These are phyloP conservation scores for Apophysomyces variabilis DNA, from an alignment of 371 early-diverging fungal species.

Conservation along the genomic window DNA sequence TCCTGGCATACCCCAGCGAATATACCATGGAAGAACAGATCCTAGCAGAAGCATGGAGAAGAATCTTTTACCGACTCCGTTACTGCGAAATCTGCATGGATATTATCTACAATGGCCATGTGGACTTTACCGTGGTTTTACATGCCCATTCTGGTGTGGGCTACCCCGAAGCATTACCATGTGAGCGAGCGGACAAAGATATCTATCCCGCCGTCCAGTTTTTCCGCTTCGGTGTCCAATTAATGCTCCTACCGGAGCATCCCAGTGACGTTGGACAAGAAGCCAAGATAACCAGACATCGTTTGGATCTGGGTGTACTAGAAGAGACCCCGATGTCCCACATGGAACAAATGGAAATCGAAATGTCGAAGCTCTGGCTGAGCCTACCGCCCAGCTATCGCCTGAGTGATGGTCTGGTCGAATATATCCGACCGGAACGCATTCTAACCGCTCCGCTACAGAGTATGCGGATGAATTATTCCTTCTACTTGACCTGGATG, in stretches of 20 bases:
- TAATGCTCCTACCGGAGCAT: not conserved
- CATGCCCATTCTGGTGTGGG: conserved; percentile 41
- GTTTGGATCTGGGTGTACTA: conserved; percentile 30
- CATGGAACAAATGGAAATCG: conserved; percentile 36
- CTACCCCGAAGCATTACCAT: conserved; percentile 30
- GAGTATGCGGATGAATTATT: conserved; percentile 33
- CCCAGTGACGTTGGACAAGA: not conserved
- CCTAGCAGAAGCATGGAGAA: conserved; percentile 47
- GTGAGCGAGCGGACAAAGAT: conserved; percentile 20
- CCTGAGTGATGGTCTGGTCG: conserved; percentile 35
- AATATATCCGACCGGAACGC: conserved; percentile 38
- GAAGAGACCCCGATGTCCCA: conserved; percentile 24
- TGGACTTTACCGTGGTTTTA: conserved; percentile 28
- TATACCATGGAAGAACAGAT: conserved; percentile 8
- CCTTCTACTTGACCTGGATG: conserved; percentile 42
- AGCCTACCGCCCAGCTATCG: conserved; percentile 28
- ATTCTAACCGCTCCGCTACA: conserved; percentile 20
- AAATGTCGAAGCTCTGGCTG: conserved; percentile 41
- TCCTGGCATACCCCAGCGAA: conserved; percentile 4
- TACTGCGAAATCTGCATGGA: conserved; percentile 35
- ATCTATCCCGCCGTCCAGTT: conserved; percentile 11
- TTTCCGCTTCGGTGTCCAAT: conserved; percentile 2
- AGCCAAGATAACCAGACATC: conserved; percentile 23
- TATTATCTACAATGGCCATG: conserved; percentile 32
- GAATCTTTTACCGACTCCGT: conserved; percentile 39